Conservation (phyloP, 495 filamentous ascomycete genomes). For the Daldinia concentrica region DNA sequence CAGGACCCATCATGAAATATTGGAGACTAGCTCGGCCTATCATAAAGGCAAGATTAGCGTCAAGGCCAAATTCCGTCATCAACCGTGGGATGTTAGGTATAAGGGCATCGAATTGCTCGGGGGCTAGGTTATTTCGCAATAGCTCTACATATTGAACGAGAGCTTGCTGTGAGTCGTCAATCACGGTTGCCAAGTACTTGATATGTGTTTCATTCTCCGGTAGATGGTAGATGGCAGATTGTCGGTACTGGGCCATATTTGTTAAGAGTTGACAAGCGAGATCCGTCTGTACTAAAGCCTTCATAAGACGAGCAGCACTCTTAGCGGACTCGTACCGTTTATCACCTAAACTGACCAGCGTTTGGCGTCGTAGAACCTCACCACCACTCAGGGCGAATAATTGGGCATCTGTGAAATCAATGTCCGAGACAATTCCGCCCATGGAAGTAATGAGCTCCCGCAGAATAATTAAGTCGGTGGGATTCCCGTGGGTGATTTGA, state of each 20-base stretch:
- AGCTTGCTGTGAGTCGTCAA: conserved; percentile 88
- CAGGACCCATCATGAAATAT: conserved; percentile 52
- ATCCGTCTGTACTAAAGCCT: conserved; percentile 73
- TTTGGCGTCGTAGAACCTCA: conserved; percentile 77
- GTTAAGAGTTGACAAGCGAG: conserved; percentile 83
- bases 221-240: conserved; percentile 78
- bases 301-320: conserved; percentile 79
- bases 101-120: conserved; percentile 79
- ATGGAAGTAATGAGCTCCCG: conserved; percentile 89
- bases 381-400: conserved; percentile 88
- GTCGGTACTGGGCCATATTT: conserved; percentile 87
- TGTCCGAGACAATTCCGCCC: conserved; percentile 87
- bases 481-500: conserved; percentile 81
- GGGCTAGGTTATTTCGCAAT: conserved; percentile 77
- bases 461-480: conserved; percentile 86
- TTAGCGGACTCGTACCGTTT: conserved; percentile 70
- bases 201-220: conserved; percentile 72
- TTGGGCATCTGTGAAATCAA: conserved; percentile 86
- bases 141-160: conserved; percentile 90
- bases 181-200: conserved; percentile 84
- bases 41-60: conserved; percentile 85
- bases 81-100: conserved; percentile 80
- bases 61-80: conserved; percentile 81
- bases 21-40: conserved; percentile 77
- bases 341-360: conserved; percentile 78